These are phyloP conservation scores for Takakia lepidozioides DNA, from an alignment of 225 moss, liverwort and hornwort species.

Conservation along the genomic window DNA sequence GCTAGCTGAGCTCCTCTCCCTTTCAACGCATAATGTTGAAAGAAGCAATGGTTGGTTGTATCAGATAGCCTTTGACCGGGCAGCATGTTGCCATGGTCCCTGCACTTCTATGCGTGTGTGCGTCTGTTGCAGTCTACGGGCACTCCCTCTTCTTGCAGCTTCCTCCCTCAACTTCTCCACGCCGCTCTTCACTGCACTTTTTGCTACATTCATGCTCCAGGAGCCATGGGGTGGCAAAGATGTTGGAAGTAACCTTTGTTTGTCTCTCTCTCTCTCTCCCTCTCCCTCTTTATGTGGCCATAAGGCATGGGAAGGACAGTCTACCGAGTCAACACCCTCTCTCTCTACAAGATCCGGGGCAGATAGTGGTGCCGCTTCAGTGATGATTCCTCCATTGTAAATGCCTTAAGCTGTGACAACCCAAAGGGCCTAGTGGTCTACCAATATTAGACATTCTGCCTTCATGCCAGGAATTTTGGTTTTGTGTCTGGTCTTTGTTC, in stretches of 20 bases:
- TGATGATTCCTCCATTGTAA: no score
- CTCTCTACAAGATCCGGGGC: no score
- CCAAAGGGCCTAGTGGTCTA: no score
- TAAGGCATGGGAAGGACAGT: no score
- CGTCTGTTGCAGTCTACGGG: constrained; percentile 3
- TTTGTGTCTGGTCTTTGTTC: no score
- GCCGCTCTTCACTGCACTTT: not conserved
- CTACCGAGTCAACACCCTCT: no score
- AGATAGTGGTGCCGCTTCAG: no score
- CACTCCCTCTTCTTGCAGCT: constrained; percentile 2
- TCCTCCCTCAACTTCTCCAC: constrained; percentile 1
- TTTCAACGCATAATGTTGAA: not conserved
- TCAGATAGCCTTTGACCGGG: constrained; percentile 6
- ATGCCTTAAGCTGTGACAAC: no score
- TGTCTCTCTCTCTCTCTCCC: not conserved
- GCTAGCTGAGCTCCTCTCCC: no score
- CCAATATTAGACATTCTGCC: no score
- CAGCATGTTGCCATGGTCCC: constrained; percentile 2
- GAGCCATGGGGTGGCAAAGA: not conserved
- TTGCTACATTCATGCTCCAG: constrained; percentile 2
- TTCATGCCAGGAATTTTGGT: no score
- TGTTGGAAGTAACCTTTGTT: not conserved
- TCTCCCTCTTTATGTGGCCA: no score
- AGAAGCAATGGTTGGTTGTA: constrained; percentile 1
- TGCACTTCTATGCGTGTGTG: constrained; percentile 3